These are phyloP conservation scores for Apophysomyces ossiformis DNA, from an alignment of 371 early-diverging fungal genomes.

Conservation along the genomic window DNA sequence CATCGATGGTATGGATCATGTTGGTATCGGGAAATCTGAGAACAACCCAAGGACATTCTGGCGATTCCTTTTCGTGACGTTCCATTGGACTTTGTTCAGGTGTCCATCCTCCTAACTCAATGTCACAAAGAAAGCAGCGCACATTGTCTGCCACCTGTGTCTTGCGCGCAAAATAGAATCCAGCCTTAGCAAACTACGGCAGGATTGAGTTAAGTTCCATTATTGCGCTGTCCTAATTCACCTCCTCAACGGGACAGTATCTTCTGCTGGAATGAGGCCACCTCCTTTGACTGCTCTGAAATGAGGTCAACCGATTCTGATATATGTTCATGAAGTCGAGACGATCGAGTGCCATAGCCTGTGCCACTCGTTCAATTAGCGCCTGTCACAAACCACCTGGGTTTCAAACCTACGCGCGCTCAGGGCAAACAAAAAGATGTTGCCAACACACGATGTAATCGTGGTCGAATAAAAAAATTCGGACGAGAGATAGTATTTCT, in stretches of 20 bases:
- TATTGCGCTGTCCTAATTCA: constrained; percentile 1
- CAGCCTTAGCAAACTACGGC: constrained; percentile 39
- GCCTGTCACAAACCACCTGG: too few relatives aligned
- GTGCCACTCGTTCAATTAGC: neutral
- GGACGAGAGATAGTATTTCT: too few relatives aligned
- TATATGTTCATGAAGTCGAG: constrained; percentile 17
- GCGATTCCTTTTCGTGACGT: constrained; percentile 33
- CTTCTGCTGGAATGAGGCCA: constrained; percentile 28
- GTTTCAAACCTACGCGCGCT: too few relatives aligned
- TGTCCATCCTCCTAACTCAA: constrained; percentile 37
- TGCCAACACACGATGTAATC: too few relatives aligned
- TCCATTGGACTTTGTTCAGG: constrained; percentile 23
- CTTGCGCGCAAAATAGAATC: constrained; percentile 32
- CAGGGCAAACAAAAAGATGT: too few relatives aligned
- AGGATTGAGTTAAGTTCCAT: neutral
- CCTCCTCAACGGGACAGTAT: constrained; percentile 22
- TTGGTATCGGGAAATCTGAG: constrained; percentile 28
- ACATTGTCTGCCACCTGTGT: constrained; percentile 23
- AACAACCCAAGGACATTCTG: constrained; percentile 31
- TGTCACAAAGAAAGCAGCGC: constrained; percentile 38
- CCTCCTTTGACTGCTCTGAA: constrained; percentile 18
- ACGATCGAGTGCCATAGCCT: neutral
- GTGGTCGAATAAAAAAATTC: too few relatives aligned
- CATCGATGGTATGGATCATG: neutral
- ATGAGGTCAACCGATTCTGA: constrained; percentile 31